Evolutionary conservation across 2,329 filamentous ascomycete species (phyloP).

Genomic region (Periconia sp.): DNA sequence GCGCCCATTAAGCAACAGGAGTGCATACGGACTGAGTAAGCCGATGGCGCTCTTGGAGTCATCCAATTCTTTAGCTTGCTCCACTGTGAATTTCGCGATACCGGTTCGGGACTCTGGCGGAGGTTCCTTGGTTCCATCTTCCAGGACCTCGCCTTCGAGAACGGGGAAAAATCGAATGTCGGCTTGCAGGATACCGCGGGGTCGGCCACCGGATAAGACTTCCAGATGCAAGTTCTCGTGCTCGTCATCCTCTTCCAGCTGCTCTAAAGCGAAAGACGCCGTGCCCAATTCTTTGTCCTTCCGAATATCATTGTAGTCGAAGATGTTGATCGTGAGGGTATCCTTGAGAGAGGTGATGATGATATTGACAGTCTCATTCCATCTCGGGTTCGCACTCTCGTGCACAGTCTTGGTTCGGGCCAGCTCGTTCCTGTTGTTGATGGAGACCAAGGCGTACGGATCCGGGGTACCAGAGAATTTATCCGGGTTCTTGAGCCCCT

Average conservation of each 20-base stretch:
- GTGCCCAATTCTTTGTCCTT: constrained; percentile 95
- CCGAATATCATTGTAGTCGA: constrained; percentile 91
- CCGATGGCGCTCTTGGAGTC: constrained; percentile 89
- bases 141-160: constrained; percentile 68
- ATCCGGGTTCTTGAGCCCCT: constrained; percentile 92
- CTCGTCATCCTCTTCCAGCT: constrained; percentile 73
- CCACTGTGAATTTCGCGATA: constrained; percentile 89
- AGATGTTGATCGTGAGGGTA: constrained; percentile 79
- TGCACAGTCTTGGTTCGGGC: constrained; percentile 86
- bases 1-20: constrained; percentile 86
- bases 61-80: constrained; percentile 96
- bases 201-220: constrained; percentile 79
- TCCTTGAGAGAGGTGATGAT: constrained; percentile 92
- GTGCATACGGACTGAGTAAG: constrained; percentile 85
- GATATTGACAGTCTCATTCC: constrained; percentile 96
- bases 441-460: constrained; percentile 81
- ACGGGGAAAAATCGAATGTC: constrained; percentile 97
- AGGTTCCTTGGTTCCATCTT: constrained; percentile 77
- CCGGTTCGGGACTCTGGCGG: constrained; percentile 89
- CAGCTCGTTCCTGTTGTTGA: constrained; percentile 80
- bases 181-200: constrained; percentile 74
- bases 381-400: constrained; percentile 83
- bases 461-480: constrained; percentile 91
- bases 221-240: constrained; percentile 86
- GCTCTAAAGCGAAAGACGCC: constrained; percentile 82